Base-by-base conservation (phyloP, 257 asterid genomes). In the Fraxinus anomala region DNA sequence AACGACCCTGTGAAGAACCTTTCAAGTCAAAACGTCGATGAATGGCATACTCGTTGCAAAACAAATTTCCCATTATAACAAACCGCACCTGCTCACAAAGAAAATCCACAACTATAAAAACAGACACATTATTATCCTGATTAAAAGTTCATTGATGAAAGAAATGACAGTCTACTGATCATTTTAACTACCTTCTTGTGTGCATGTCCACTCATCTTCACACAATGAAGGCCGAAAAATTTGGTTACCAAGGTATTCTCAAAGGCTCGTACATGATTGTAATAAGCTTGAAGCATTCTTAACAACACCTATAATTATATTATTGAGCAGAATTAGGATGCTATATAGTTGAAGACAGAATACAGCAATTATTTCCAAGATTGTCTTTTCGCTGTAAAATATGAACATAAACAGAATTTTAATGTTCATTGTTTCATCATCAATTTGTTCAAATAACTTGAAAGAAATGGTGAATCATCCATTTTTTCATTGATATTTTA, bases 241-340 rank as follows among this genome's bases (percentile, higher is more conserved):
- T 86, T 86, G 16, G 86, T 86, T 24, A 86, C 78, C 7, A 86
- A 81, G 24, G 88, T 82, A 73, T 85, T 63, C 77, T 85, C 88
- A 77, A 79, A 82, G 37, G 80, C 82, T 21, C 80, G 85, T 19
- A 82, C 88, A 16, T 86, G 90, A 70, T 84, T 84, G 56, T 82
- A 86, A 44, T 86, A 86, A 33, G 90, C 86, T 23, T 76, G 81
- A 26, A 86, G 77, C 90, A 86, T 86, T 86, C 90, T 80, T 77
- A 86, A 8, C 51, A 86, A 76, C 73, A 83, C 89, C 89, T 86
- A 72, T 31, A 80, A 63, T 63, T 24, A 23, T 61, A 61, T 23
- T 9, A 7, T 10, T 3, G 4, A 11, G 19, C 7, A 63, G 34
- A 11, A 63, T 63, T 63, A 63, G 69, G 36, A 63, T 11, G 21